Percentiles rank a stretch among this genome's conserved stretches.
Conservation (phyloP, 805 yeast species). For the Ogataea paraovalis region DNA sequence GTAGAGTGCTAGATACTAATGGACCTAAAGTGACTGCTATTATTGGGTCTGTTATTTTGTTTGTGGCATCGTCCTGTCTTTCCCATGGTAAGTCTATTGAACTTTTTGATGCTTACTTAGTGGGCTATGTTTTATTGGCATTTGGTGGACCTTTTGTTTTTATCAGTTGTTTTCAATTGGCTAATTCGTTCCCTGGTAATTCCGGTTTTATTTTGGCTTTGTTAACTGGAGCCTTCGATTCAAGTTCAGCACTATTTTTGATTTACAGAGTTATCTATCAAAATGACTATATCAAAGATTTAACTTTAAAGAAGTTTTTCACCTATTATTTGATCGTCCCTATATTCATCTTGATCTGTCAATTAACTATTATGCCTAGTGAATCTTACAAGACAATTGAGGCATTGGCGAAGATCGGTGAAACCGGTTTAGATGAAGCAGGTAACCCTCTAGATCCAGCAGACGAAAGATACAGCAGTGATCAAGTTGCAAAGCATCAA, state of each 20-base stretch:
- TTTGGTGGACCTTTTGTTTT: slow-evolving; percentile 93
- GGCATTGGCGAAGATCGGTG: slow-evolving; percentile 61
- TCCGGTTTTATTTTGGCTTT: slow-evolving; percentile 81
- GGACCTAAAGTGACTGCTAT: slow-evolving; percentile 83
- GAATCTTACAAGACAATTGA: slow-evolving; percentile 71
- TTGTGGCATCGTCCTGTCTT: slow-evolving; percentile 45
- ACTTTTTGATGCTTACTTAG: slow-evolving; percentile 58
- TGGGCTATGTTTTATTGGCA: slow-evolving; percentile 75
- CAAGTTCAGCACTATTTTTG: slow-evolving; percentile 85
- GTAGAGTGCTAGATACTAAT: slow-evolving; percentile 66
- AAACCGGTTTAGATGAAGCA: slow-evolving; percentile 70
- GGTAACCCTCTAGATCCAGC: slow-evolving; percentile 55
- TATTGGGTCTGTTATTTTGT: slow-evolving; percentile 60
- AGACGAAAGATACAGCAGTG: slow-evolving; percentile 29
- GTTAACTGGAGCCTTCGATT: slow-evolving; percentile 90
- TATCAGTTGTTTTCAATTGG: slow-evolving; percentile 84
- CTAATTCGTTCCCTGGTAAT: slow-evolving; percentile 78
- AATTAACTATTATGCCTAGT: slow-evolving; percentile 74
- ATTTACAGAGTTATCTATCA: slow-evolving; percentile 66
- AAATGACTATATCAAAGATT: slow-evolving; percentile 28
- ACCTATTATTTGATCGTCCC: slow-evolving; percentile 69
- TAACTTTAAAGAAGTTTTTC: slow-evolving; percentile 60
- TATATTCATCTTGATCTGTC: slow-evolving; percentile 67
- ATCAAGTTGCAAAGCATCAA: slow-evolving; percentile 14
- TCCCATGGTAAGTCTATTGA: slow-evolving; percentile 21